phyloP scores from a whole-genome alignment of 768 basidiomycete genomes.

The Baorangia bicolor region DNA sequence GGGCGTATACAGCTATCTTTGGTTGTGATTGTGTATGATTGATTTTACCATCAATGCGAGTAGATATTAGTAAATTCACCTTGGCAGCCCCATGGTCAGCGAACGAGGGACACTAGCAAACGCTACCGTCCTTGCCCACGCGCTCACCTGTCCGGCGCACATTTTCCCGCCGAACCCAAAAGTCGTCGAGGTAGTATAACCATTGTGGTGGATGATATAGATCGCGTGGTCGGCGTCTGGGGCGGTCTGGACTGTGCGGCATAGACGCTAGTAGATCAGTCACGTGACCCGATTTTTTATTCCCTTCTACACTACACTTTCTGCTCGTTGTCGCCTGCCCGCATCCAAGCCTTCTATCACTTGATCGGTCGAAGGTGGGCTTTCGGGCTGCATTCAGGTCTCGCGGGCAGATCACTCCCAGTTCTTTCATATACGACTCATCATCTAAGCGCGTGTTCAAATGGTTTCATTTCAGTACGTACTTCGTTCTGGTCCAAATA shows the following conservation, averaged over 20 bases:
- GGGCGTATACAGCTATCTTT: background rate
- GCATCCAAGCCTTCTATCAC: background rate
- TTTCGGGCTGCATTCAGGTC: background rate
- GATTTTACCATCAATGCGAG: background rate
- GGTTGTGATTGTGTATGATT: background rate
- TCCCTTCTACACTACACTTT: too few species aligned
- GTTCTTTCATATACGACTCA: background rate
- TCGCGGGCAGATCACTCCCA: background rate
- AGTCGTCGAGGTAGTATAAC: too few species aligned
- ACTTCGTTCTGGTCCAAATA: background rate
- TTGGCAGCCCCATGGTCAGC: too few species aligned
- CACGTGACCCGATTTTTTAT: too few species aligned
- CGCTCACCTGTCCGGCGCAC: too few species aligned
- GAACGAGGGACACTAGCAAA: too few species aligned
- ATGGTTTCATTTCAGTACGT: conserved; percentile 80
- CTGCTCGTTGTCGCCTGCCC: background rate
- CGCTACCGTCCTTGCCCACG: too few species aligned
- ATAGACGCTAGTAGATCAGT: too few species aligned
- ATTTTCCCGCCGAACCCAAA: too few species aligned
- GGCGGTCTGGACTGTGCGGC: too few species aligned
- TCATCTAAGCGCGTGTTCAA: background rate
- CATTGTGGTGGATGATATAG: too few species aligned
- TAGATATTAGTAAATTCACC: background rate
- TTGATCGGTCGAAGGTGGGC: background rate
- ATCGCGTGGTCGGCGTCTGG: too few species aligned